Evolutionary conservation across 2,329 filamentous ascomycete genomes (phyloP).

Genomic region (Colletotrichum falcatum): DNA sequence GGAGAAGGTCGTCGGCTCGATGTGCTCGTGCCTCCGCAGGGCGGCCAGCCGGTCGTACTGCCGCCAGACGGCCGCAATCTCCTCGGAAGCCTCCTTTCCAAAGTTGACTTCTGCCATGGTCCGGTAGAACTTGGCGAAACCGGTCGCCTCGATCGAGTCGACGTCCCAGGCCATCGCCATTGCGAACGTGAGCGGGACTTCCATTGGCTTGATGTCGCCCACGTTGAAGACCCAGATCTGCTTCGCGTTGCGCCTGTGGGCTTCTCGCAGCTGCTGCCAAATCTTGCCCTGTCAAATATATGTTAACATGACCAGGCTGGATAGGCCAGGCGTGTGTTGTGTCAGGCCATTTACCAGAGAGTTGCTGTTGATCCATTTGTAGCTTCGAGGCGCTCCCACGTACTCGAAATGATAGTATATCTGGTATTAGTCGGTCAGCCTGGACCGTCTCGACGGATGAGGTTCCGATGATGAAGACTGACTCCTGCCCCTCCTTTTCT

Average conservation of each 20-base stretch:
- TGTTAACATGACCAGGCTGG: background rate
- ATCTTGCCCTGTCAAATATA: constrained; percentile 48
- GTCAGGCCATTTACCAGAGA: constrained; percentile 57
- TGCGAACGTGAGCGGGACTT: constrained; percentile 66
- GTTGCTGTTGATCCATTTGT: constrained; percentile 73
- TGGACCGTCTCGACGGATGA: constrained; percentile 32
- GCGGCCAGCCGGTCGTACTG: constrained; percentile 62
- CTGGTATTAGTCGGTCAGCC: constrained; percentile 41
- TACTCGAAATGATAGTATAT: constrained; percentile 70
- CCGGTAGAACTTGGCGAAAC: constrained; percentile 43
- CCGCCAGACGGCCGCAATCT: constrained; percentile 63
- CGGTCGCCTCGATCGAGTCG: constrained; percentile 57
- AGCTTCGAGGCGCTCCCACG: constrained; percentile 70
- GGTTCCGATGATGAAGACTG: background rate
- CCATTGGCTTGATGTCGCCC: constrained; percentile 70
- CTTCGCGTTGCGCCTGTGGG: constrained; percentile 60
- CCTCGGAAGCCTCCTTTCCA: constrained; percentile 55
- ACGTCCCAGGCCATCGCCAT: constrained; percentile 70
- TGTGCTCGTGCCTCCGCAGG: constrained; percentile 70
- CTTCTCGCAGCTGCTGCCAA: constrained; percentile 66
- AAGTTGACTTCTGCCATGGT: constrained; percentile 51
- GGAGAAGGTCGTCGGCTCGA: constrained; percentile 68
- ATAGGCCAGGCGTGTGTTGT: background rate
- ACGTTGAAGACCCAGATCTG: constrained; percentile 74
- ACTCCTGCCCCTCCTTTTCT: constrained; percentile 69